These are phyloP conservation scores for Alternaria triticimaculans DNA, from an alignment of 2,329 filamentous ascomycete species.

Conservation along the genomic window DNA sequence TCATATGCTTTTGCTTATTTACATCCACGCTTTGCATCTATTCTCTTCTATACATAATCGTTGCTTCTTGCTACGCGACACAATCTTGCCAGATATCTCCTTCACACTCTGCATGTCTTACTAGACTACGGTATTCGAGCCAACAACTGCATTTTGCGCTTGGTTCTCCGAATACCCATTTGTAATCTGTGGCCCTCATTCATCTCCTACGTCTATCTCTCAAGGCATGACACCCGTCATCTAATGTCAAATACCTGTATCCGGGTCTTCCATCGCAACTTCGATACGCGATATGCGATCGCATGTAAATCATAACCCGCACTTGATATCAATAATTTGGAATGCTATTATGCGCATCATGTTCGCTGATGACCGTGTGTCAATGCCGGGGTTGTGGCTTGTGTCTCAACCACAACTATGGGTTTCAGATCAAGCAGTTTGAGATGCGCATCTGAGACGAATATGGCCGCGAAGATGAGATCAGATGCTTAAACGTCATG, in stretches of 20 bases:
- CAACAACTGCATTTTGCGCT: not conserved
- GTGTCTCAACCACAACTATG: constrained; percentile 2
- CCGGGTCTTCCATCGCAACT: not conserved
- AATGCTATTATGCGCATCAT: constrained; percentile 1
- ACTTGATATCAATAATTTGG: constrained; percentile 2
- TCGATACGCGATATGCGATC: not conserved
- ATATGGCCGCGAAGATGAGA: not conserved
- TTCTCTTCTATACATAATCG: constrained; percentile 3
- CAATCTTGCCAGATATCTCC: not conserved
- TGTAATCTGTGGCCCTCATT: constrained; percentile 1
- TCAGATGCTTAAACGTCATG: not conserved
- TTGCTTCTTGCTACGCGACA: not conserved
- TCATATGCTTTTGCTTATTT: not conserved
- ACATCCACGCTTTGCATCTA: constrained; percentile 3
- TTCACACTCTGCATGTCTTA: not conserved
- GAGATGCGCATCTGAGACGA: not conserved
- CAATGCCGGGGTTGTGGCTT: not conserved
- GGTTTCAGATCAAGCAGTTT: constrained; percentile 11
- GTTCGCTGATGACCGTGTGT: not conserved
- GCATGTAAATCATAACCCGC: constrained; percentile 1
- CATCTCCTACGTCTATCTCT: not conserved
- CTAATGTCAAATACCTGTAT: not conserved
- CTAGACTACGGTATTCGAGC: not conserved
- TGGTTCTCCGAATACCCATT: constrained; percentile 2
- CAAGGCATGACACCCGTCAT: not conserved